Evolutionary conservation across 2,329 filamentous ascomycete species (phyloP), one percentile per base, ranked within the genome.

Genomic region (Bipolaris oryzae): DNA sequence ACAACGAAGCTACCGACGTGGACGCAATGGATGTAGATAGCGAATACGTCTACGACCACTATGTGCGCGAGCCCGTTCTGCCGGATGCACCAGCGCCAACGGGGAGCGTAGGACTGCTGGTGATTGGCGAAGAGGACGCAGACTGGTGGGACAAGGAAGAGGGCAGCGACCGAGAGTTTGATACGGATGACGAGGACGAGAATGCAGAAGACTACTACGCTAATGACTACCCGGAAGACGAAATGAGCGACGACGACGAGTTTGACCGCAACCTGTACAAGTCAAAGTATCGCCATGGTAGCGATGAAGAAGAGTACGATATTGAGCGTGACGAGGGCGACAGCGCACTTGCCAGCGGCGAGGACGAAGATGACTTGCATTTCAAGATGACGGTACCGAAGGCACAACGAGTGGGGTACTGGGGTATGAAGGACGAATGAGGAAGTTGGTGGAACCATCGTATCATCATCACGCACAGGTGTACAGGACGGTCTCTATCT

Each of bases 221-320:
- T 3, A 88, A 89, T 51, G 90, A 93, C 72, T 93, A 93, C 64
- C 90, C 90, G 0, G 90, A 93, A 60, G 89, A 93, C 51, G 90
- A 93, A 71, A 82, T 92, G 13, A 87, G 86, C 42, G 88, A 86
- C 15, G 89, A 92, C 64, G 87, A 89, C 62, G 87, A 89, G 72
- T 85, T 81, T 59, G 84, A 80, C 41, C 62, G 74, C 2, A 73
- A 76, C 43, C 70, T 77, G 7, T 81, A 81, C 56, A 69, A 71
- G 57, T 51, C 43, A n/a, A 62, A 73, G 25, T 80, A 79, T 56
- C 64, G 76, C 2, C 60, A 58, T 37, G 70, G 69, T 1, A 75
- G 73, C 1, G 78, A 80, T 53, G 76, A 80, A 13, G 79, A 82
- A 54, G 73, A 76, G 51, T 76, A 63, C 34, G 62, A 71, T 35